Percentiles rank a stretch among this genome's conserved stretches.
These are phyloP conservation scores for Cavenderia fasciculata DNA, from an alignment of 78 protist species.

Conservation along the genomic window DNA sequence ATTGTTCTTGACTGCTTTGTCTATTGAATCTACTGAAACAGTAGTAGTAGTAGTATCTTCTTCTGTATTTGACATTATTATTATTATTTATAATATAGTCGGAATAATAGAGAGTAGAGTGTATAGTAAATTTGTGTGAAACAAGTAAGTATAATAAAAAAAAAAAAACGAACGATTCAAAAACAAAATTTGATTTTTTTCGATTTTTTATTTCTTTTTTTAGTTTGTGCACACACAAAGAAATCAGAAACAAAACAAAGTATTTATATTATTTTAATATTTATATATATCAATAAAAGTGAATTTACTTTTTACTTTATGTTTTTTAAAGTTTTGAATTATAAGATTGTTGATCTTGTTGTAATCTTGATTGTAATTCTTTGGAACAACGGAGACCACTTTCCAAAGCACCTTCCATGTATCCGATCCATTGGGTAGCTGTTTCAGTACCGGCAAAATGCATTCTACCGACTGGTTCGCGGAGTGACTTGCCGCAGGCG, in stretches of 20 bases:
- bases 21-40: slow-evolving; percentile 11
- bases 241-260: too few species aligned
- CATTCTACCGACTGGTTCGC: slow-evolving; percentile 74
- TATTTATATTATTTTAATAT: too few species aligned
- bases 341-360: too few species aligned
- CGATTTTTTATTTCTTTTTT: too few species aligned
- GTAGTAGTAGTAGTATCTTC: background rate
- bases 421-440: slow-evolving; percentile 74
- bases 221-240: too few species aligned
- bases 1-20: slow-evolving; percentile 27
- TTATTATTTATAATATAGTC: too few species aligned
- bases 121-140: too few species aligned
- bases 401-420: slow-evolving; percentile 85
- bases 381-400: slow-evolving; percentile 65
- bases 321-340: slow-evolving; percentile 12
- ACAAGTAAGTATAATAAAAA: too few species aligned
- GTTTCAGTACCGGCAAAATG: slow-evolving; percentile 84
- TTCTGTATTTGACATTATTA: background rate
- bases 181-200: too few species aligned
- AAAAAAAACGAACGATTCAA: too few species aligned
- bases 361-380: slow-evolving; percentile 51
- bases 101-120: too few species aligned
- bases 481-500: slow-evolving; percentile 27
- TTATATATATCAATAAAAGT: too few species aligned
- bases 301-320: background rate